phyloP scores from a whole-genome alignment of 2,329 filamentous ascomycete genomes.

The Beauveria rudraprayagi region DNA sequence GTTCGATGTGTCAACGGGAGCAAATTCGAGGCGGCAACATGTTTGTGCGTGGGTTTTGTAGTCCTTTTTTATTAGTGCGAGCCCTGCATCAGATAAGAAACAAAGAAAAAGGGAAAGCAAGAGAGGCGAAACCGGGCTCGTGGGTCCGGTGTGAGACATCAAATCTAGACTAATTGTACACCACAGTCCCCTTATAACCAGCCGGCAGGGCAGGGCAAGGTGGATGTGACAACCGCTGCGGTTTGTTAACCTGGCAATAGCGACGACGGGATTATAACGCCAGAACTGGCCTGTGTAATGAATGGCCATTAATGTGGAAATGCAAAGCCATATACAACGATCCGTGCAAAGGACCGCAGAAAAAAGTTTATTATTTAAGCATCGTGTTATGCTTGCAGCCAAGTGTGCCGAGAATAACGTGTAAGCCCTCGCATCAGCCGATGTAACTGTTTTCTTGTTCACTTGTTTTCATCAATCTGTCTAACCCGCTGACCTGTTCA shows the following conservation, averaged over 20 bases:
- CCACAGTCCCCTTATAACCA: neutral
- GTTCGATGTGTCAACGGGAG: neutral
- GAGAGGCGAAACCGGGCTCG: neutral
- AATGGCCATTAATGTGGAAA: conserved; percentile 2
- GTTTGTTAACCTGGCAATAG: neutral
- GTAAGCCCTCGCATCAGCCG: neutral
- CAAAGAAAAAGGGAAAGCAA: neutral
- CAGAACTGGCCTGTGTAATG: neutral
- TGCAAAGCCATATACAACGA: neutral
- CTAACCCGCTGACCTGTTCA: no score
- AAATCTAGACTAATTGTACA: neutral
- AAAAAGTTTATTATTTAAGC: no score
- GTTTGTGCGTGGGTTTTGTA: neutral
- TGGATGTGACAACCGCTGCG: conserved; percentile 1
- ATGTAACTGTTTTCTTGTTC: no score
- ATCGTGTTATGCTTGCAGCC: no score
- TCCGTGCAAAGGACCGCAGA: neutral
- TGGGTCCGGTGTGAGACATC: neutral
- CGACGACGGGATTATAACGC: neutral
- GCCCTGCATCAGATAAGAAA: conserved; percentile 4
- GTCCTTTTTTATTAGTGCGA: neutral
- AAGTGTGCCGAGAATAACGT: neutral
- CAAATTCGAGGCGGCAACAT: neutral
- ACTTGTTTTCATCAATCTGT: no score
- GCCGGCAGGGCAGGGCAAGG: neutral